Evolutionary conservation across 148 eudicot species (phyloP).

Genomic region (Tetragonia tetragonoides): DNA sequence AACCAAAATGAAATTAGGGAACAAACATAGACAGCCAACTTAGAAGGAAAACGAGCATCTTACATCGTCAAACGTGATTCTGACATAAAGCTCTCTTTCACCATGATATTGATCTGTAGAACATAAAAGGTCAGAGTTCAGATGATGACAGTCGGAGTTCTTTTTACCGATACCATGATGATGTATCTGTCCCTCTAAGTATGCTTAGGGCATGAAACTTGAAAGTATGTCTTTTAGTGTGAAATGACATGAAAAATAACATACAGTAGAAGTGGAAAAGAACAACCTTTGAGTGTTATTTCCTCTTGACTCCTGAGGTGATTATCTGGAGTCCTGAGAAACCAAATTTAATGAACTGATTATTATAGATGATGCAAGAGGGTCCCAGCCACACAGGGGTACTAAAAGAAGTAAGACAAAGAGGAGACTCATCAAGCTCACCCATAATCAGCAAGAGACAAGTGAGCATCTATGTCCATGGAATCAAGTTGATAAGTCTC

Average conservation of each 20-base stretch:
- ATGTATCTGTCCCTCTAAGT: too few relatives aligned
- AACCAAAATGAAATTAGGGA: neutral
- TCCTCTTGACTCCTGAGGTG: conserved; percentile 63
- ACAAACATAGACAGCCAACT: neutral
- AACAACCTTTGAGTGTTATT: conserved; percentile 55
- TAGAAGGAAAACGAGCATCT: conserved; percentile 1
- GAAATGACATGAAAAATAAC: neutral
- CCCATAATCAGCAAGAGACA: conserved; percentile 32
- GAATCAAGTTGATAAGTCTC: conserved; percentile 75
- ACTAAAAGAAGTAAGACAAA: neutral
- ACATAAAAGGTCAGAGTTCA: neutral
- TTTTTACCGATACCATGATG: too few relatives aligned
- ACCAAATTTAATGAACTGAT: neutral
- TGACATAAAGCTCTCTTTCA: conserved; percentile 56
- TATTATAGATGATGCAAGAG: neutral
- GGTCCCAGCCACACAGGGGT: neutral
- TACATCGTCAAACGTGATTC: conserved; percentile 70
- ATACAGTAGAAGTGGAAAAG: neutral
- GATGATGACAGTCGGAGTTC: neutral
- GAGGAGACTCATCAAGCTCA: conserved; percentile 17
- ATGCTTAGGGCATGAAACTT: too few relatives aligned
- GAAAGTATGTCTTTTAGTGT: too few relatives aligned
- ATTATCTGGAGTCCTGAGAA: conserved; percentile 51
- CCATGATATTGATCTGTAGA: conserved; percentile 52
- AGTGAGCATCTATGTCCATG: conserved; percentile 43